phyloP scores from a whole-genome alignment of 306 rosid genomes.

The Glycine tomentella region DNA sequence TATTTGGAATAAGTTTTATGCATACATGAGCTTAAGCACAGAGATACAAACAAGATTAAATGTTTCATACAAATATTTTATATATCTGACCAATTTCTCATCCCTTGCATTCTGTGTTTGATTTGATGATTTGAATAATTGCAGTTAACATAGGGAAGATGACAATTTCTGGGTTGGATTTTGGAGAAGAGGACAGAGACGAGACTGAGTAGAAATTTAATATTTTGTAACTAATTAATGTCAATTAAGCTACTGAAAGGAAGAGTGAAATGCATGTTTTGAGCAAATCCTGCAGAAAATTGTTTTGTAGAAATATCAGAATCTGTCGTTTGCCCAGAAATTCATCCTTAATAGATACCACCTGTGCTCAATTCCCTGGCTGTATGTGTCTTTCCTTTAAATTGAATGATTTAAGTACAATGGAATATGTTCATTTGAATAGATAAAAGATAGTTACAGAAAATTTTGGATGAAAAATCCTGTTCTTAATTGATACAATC shows the following conservation, averaged over 20 bases:
- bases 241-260: background rate
- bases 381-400: background rate
- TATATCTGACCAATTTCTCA: background rate
- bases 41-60: conserved; percentile 10
- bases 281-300: conserved; percentile 35
- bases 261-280: conserved; percentile 21
- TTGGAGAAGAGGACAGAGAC: conserved; percentile 58
- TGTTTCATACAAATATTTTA: conserved; percentile 3
- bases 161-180: conserved; percentile 78
- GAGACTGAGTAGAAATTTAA: conserved; percentile 43
- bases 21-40: background rate
- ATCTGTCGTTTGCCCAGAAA: background rate
- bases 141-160: conserved; percentile 89
- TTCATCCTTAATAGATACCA: background rate
- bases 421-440: background rate
- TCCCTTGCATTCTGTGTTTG: conserved; percentile 5
- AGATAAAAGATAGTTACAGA: background rate
- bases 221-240: conserved; percentile 25
- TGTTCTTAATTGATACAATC: too few relatives aligned
- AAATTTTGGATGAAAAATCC: too few relatives aligned
- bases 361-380: background rate
- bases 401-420: background rate
- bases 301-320: conserved; percentile 10
- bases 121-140: background rate
- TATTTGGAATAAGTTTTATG: background rate